These are phyloP conservation scores for Chytriomyces hyalinus DNA, from an alignment of 192 early-diverging fungal species.

Conservation along the genomic window DNA sequence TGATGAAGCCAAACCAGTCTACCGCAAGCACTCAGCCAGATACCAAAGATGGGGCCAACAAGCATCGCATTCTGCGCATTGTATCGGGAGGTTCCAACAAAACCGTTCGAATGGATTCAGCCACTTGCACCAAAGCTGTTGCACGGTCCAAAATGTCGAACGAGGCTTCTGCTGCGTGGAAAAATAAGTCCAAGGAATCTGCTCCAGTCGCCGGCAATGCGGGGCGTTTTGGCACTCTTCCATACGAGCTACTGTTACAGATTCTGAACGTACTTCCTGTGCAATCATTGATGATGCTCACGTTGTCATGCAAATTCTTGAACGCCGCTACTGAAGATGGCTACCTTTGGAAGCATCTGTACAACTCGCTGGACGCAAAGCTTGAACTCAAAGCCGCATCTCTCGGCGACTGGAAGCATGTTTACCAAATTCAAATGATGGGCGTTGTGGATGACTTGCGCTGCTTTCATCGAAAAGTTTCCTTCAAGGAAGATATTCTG, in stretches of 20 bases:
- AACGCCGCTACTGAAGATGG: constrained; percentile 28
- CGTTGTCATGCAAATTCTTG: constrained; percentile 17
- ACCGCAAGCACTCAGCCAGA: too few species aligned
- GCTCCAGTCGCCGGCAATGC: neutral
- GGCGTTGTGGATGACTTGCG: constrained; percentile 38
- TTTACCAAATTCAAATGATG: constrained; percentile 31
- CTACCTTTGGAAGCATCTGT: constrained; percentile 28
- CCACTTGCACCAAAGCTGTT: too few species aligned
- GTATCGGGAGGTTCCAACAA: too few species aligned
- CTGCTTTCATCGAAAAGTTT: constrained; percentile 36
- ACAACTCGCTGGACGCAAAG: constrained; percentile 19
- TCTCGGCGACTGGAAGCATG: constrained; percentile 33
- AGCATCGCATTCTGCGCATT: too few species aligned
- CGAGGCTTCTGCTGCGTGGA: too few species aligned
- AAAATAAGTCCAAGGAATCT: neutral
- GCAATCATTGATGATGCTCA: constrained; percentile 9
- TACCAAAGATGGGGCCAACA: too few species aligned
- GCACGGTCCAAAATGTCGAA: too few species aligned
- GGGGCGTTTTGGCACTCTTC: constrained; percentile 15
- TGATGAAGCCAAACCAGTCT: too few species aligned
- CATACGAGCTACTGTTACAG: constrained; percentile 24
- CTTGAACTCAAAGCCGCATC: constrained; percentile 1
- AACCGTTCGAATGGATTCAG: too few species aligned
- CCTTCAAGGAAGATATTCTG: constrained; percentile 42
- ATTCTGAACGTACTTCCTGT: constrained; percentile 27